Conservation (phyloP, 2,329 filamentous ascomycete species). For the Emergomyces pasteurianus region DNA sequence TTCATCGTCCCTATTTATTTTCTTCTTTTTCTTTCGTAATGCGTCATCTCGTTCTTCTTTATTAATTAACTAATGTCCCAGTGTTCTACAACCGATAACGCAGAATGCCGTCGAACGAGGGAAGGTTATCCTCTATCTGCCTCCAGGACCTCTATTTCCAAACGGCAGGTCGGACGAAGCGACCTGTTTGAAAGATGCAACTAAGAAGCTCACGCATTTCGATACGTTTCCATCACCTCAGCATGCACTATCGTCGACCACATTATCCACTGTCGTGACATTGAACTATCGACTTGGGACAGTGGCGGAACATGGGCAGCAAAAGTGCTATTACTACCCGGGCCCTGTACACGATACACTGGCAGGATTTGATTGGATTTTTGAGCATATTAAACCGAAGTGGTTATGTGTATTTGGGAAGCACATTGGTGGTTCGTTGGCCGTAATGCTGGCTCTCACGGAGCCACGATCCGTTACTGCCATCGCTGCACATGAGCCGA, state of each 20-base stretch:
- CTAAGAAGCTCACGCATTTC: not conserved
- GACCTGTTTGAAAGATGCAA: not conserved
- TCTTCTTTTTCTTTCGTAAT: not conserved
- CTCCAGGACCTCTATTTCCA: slow-evolving; percentile 23
- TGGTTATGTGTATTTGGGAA: slow-evolving; percentile 23
- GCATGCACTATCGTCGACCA: slow-evolving; percentile 19
- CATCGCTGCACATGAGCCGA: slow-evolving; percentile 23
- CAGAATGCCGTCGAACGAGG: not conserved
- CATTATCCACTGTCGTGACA: slow-evolving; percentile 26
- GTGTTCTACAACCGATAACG: slow-evolving; percentile 1
- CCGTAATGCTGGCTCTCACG: slow-evolving; percentile 32
- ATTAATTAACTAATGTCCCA: not conserved
- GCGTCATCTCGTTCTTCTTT: not conserved
- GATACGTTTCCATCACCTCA: slow-evolving; percentile 12
- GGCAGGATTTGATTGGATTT: slow-evolving; percentile 28
- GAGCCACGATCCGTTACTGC: slow-evolving; percentile 23
- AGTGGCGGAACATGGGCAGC: not conserved
- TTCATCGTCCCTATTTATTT: not conserved
- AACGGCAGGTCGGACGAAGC: not conserved
- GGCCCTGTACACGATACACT: slow-evolving; percentile 30
- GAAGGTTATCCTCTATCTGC: slow-evolving; percentile 27
- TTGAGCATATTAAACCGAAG: slow-evolving; percentile 18
- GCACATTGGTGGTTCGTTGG: slow-evolving; percentile 30
- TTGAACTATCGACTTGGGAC: slow-evolving; percentile 30
- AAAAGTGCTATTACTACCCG: slow-evolving; percentile 19